Evolutionary conservation across 2,329 filamentous ascomycete species (phyloP).

Genomic region (Arthrinium puccinioides): DNA sequence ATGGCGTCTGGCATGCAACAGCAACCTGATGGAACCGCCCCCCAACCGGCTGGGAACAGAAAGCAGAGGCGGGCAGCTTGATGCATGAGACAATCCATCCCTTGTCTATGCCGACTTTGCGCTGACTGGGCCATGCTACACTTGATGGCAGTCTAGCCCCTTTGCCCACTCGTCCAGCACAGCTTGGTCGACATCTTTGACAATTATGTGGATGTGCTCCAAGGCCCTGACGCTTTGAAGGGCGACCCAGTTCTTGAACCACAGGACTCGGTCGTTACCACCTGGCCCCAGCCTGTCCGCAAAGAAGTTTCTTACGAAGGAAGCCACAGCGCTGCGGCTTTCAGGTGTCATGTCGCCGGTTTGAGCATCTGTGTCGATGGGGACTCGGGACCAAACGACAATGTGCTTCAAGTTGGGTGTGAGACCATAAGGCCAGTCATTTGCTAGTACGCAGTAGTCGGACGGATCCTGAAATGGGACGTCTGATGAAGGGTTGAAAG

Average conservation of each 20-base stretch:
- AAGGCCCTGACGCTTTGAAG: conserved; percentile 82
- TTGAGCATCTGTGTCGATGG: conserved; percentile 61
- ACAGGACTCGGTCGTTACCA: conserved; percentile 53
- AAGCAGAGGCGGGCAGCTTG: conserved; percentile 48
- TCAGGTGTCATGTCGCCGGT: conserved; percentile 67
- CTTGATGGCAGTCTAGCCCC: conserved; percentile 31
- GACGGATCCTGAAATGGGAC: conserved; percentile 45
- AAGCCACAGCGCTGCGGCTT: conserved; percentile 55
- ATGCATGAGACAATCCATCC: background rate
- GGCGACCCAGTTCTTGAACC: conserved; percentile 93
- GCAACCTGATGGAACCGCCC: conserved; percentile 23
- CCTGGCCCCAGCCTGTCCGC: conserved; percentile 43
- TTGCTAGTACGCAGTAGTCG: conserved; percentile 66
- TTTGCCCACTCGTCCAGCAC: conserved; percentile 47
- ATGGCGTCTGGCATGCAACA: conserved; percentile 39
- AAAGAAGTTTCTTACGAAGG: conserved; percentile 67
- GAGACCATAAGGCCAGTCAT: conserved; percentile 92
- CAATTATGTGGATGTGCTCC: conserved; percentile 81
- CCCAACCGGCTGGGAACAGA: conserved; percentile 39
- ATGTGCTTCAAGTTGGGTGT: conserved; percentile 63
- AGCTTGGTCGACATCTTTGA: conserved; percentile 45
- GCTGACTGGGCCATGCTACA: conserved; percentile 9
- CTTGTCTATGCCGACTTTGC: background rate
- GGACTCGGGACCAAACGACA: conserved; percentile 86
- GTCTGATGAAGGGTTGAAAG: conserved; percentile 43